Percentiles rank a stretch among this genome's conserved stretches.
Evolutionary conservation across 176 grass and related monocot genomes (phyloP).

Genomic region (Triticum monococcum): DNA sequence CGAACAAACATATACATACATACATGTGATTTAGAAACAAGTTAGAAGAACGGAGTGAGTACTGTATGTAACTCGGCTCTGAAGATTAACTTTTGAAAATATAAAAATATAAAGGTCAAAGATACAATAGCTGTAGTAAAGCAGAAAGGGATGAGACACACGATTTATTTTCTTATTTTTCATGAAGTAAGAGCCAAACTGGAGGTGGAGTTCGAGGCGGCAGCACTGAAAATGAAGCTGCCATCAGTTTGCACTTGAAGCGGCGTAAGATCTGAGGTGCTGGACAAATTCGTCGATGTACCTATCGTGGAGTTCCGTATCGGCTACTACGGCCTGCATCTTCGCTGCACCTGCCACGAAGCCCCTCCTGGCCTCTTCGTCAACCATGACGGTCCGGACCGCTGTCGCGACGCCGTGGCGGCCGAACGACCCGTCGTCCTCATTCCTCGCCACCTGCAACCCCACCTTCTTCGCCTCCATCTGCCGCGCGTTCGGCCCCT

Average conservation of each 20-base stretch:
- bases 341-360: background rate
- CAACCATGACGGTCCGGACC: background rate
- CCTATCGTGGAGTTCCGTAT: background rate
- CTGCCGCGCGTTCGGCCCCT: background rate
- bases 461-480: background rate
- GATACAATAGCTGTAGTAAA: too few relatives aligned
- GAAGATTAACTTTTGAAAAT: too few relatives aligned
- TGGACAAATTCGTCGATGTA: background rate
- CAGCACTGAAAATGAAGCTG: too few relatives aligned
- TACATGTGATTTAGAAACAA: too few relatives aligned
- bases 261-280: background rate
- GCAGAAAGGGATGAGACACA: too few relatives aligned
- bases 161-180: too few relatives aligned
- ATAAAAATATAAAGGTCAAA: background rate
- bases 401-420: background rate
- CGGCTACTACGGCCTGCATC: background rate
- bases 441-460: background rate
- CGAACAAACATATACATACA: too few relatives aligned
- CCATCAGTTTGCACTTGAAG: background rate
- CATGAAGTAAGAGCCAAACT: too few relatives aligned
- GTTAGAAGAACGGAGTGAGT: too few relatives aligned
- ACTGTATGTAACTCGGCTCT: too few relatives aligned
- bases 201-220: too few relatives aligned
- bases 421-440: background rate
- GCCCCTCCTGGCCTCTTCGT: background rate